Base-by-base conservation (phyloP, 1,284 basidiomycete genomes). In the Cystobasidium pallidum region DNA sequence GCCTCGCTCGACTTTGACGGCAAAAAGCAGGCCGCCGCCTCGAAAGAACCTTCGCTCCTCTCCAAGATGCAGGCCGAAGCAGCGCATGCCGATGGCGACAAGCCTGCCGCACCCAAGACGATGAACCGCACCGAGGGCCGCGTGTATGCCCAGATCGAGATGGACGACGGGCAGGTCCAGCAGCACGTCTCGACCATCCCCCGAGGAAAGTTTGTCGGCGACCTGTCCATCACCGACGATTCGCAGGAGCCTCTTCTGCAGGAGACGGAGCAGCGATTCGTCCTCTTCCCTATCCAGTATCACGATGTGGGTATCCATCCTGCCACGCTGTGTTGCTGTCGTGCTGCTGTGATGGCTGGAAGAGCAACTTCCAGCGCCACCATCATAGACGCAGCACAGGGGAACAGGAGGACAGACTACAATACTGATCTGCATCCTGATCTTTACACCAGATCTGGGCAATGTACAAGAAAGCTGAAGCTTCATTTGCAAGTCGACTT, bases 221-320 rank as follows among this genome's bases (percentile, higher is more conserved):
- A 80, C 72, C 78, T 77, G 28, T 74, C 72, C 72, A 79, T 79
- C 70, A 79, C 80, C 7, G 75, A 76, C 54, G 79, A 80, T 74
- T 66, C 73, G 54, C 76, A 79, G 58, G 79, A 80, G 75, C 79
- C 79, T 17, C 75, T 80, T 36, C 74, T 80, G 47, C 77, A 79
- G 67, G 76, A 77, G 54, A 76, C 75, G 26, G 77, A 74, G 41
- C 73, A 74, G 54, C 75, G 79, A 17, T 80, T 80, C 61, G 79
- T 80, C n/a, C 72, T 80, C 41, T 80, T 80, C 70, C 79, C 79
- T 21, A 80, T 80, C 21, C 75, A 79, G 73, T 80, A 79, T 63
- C 78, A 79, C 58, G 78, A 79, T 73, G 78, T 80, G 41, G 28
- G 78, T 59, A 28, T 43, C 11, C 24, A 17, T 26, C 34, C 36